Conservation (phyloP, 768 basidiomycete genomes). For the Russula earlei region DNA sequence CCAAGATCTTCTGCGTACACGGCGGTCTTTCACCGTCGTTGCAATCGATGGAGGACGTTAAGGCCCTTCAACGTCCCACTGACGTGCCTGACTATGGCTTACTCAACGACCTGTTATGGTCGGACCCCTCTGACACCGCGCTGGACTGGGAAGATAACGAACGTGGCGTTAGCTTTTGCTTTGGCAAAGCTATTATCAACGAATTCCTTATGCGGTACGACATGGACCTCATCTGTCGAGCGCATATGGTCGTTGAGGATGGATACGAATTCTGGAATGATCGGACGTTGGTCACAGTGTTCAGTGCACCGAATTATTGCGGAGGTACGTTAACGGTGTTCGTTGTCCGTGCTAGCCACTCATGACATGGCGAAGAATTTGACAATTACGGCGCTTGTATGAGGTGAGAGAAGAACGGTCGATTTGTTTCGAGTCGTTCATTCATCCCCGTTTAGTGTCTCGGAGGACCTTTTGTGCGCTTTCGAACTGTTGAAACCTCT, state of each 20-base stretch:
- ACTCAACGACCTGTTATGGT: conserved; percentile 95
- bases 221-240: conserved; percentile 98
- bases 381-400: conserved; percentile 94
- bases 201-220: conserved; percentile 92
- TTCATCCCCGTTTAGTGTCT: conserved; percentile 54
- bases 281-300: conserved; percentile 94
- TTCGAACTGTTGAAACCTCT: conserved; percentile 96
- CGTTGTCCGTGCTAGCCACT: conserved; percentile 2
- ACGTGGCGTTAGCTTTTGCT: conserved; percentile 97
- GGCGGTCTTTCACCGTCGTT: conserved; percentile 90
- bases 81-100: conserved; percentile 98
- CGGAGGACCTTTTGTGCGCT: conserved; percentile 93
- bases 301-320: conserved; percentile 96
- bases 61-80: conserved; percentile 93
- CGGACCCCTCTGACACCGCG: conserved; percentile 95
- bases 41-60: conserved; percentile 97
- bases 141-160: conserved; percentile 99
- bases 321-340: conserved; percentile 57
- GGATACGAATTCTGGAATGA: conserved; percentile 99
- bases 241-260: conserved; percentile 99
- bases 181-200: conserved; percentile 95
- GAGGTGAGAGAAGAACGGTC: conserved; percentile 45
- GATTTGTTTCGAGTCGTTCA: not conserved
- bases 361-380: conserved; percentile 51
- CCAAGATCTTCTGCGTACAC: conserved; percentile 99